Evolutionary conservation across 345 rosid genomes (phyloP).

Genomic region (Aurinia saxatilis): DNA sequence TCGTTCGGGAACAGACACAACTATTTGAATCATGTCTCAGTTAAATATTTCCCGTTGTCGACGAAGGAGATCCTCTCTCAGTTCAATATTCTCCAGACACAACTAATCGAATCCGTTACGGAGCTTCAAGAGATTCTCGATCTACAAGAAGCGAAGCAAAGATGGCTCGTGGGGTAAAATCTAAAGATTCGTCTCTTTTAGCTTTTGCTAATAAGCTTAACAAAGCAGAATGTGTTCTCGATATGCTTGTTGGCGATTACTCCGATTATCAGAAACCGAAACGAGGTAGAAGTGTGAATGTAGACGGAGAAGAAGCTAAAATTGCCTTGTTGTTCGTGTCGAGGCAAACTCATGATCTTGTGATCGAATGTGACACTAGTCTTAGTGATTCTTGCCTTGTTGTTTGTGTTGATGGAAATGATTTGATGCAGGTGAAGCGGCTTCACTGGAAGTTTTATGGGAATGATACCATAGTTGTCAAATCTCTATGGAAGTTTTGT

Average conservation of each 20-base stretch:
- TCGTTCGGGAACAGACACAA: too few species aligned
- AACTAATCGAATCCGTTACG: conserved; percentile 83
- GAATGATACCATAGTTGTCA: conserved; percentile 65
- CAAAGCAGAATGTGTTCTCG: conserved; percentile 77
- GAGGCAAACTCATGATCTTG: conserved; percentile 57
- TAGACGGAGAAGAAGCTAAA: conserved; percentile 28
- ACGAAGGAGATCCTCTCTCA: conserved; percentile 57
- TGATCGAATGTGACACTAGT: conserved; percentile 58
- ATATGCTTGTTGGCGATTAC: conserved; percentile 79
- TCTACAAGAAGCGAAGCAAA: conserved; percentile 78
- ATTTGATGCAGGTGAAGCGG: conserved; percentile 69
- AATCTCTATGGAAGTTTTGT: conserved; percentile 67
- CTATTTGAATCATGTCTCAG: too few species aligned
- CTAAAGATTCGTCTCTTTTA: conserved; percentile 50
- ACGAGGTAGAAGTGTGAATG: conserved; percentile 30
- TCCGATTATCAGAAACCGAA: conserved; percentile 70
- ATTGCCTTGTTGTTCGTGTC: too few species aligned
- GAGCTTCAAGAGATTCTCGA: conserved; percentile 92
- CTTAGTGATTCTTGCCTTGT: conserved; percentile 57
- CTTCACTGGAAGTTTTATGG: conserved; percentile 88
- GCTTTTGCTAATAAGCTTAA: conserved; percentile 67
- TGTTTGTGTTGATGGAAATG: conserved; percentile 68
- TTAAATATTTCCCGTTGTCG: too few species aligned
- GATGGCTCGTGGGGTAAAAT: conserved; percentile 51
- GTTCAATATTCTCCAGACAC: conserved; percentile 71